phyloP scores from a whole-genome alignment of 257 asterid species.

The Nicotiana tabacum region DNA sequence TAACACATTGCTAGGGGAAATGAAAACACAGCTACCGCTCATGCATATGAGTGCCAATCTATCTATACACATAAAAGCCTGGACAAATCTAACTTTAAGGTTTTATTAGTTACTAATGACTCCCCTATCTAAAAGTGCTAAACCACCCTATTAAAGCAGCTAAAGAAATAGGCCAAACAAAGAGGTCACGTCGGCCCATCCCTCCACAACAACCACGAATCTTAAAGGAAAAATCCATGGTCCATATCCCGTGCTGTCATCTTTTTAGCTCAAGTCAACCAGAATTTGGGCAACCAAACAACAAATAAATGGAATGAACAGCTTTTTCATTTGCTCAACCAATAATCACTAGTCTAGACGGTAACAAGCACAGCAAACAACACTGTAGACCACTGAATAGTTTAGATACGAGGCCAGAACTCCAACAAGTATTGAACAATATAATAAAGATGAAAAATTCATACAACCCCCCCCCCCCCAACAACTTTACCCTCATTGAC shows the following conservation, averaged over 20 bases:
- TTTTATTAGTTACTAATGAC: not conserved
- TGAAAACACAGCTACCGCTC: not conserved
- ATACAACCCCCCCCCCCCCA: not conserved
- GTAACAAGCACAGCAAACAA: not conserved
- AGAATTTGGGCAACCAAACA: not conserved
- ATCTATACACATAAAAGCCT: not conserved
- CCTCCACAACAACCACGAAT: not conserved
- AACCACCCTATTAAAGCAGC: not conserved
- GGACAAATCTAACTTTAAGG: not conserved
- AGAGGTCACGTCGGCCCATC: not conserved
- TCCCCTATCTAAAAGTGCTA: not conserved
- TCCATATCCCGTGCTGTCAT: not conserved
- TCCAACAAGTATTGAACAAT: not conserved
- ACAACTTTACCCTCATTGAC: not conserved
- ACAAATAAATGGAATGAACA: not conserved
- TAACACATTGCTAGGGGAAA: not conserved
- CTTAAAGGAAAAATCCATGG: not conserved
- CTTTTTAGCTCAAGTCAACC: not conserved
- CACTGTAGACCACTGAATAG: not conserved
- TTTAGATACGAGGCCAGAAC: not conserved
- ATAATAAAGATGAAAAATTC: not conserved
- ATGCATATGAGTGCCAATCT: not conserved
- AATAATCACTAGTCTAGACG: not conserved
- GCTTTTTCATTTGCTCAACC: not conserved
- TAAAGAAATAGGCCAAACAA: not conserved